phyloP scores from a whole-genome alignment of 352 stramenopile genomes.

The Globisporangium sylvaticum region DNA sequence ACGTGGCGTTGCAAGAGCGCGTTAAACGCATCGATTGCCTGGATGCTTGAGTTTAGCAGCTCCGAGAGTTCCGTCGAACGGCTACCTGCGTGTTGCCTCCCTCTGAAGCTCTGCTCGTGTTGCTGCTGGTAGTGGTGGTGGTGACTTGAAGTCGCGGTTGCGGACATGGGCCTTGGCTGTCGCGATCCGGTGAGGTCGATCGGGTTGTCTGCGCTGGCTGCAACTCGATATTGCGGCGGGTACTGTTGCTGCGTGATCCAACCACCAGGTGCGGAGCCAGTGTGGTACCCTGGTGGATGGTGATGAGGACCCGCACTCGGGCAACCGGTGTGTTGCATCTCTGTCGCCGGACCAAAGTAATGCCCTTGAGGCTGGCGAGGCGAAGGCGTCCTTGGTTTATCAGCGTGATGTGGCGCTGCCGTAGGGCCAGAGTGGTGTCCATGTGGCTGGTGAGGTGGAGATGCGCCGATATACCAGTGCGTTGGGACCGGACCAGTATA shows the following conservation, averaged over 20 bases:
- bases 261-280: too few relatives aligned
- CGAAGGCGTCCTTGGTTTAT: too few relatives aligned
- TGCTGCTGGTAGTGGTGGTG: not conserved
- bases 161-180: not conserved
- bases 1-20: not conserved
- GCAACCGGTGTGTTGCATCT: not conserved
- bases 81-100: too few relatives aligned
- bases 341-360: not conserved
- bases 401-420: too few relatives aligned
- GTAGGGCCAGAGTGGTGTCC: too few relatives aligned
- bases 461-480: too few relatives aligned
- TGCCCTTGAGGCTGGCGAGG: too few relatives aligned
- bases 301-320: too few relatives aligned
- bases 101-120: not conserved
- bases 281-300: too few relatives aligned
- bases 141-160: not conserved
- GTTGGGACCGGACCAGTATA: too few relatives aligned
- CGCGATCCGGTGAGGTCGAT: not conserved
- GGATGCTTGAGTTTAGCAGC: not conserved
- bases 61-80: not conserved
- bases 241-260: not conserved
- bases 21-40: not conserved
- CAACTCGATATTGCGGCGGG: not conserved
- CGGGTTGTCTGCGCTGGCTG: not conserved
- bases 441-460: too few relatives aligned